Evolutionary conservation across 352 stramenopile species (phyloP).

Genomic region (Elongisporangium anandrum): DNA sequence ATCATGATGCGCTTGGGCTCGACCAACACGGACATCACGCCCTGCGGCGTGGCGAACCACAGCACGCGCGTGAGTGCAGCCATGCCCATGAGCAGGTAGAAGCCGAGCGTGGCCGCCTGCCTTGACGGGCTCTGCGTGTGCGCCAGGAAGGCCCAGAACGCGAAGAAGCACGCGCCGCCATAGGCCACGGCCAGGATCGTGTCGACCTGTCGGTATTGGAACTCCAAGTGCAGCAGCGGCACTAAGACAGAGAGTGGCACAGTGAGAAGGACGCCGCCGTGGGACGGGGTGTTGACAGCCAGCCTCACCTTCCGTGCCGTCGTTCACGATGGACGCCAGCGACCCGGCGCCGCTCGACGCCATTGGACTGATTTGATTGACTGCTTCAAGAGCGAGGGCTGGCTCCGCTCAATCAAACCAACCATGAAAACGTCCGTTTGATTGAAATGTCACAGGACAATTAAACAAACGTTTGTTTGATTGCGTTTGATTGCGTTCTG

Average conservation of each 20-base stretch:
- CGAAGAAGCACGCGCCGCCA: slow-evolving; percentile 72
- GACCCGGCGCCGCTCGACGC: background rate
- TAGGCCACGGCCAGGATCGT: slow-evolving; percentile 72
- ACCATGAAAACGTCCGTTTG: background rate
- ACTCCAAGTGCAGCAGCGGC: slow-evolving; percentile 69
- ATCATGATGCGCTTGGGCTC: slow-evolving; percentile 53
- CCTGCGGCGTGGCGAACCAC: slow-evolving; percentile 78
- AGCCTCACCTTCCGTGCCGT: background rate
- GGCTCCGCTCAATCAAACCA: background rate
- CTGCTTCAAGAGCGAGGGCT: background rate
- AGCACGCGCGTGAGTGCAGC: slow-evolving; percentile 55
- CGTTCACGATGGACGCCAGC: background rate
- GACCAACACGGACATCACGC: slow-evolving; percentile 61
- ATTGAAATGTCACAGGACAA: background rate
- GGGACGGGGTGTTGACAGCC: background rate
- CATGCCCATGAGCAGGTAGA: slow-evolving; percentile 75
- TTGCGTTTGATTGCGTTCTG: no score
- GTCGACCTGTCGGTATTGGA: slow-evolving; percentile 78
- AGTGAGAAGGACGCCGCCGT: background rate
- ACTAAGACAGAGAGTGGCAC: slow-evolving; percentile 10
- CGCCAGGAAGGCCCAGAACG: slow-evolving; percentile 75
- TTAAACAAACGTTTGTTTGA: no score
- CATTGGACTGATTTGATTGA: background rate
- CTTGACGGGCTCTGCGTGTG: slow-evolving; percentile 51
- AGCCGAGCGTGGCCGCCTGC: slow-evolving; percentile 71